Base-by-base conservation (phyloP, 2,329 filamentous ascomycete species). In the Trichoderma simmonsii region DNA sequence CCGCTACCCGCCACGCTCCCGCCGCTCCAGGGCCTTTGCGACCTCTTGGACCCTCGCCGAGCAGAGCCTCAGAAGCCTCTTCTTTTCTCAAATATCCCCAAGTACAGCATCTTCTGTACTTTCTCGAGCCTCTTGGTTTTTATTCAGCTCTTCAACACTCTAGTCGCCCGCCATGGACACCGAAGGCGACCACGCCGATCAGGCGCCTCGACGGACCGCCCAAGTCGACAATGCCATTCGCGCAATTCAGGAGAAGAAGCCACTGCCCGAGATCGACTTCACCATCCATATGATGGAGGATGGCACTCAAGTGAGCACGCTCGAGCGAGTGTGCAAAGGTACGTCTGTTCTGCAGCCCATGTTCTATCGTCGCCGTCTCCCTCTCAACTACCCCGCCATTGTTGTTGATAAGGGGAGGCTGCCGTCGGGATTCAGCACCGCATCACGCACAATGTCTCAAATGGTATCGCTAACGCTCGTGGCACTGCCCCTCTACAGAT, bases 301-400 rank as follows among this genome's bases (percentile, higher is more conserved):
- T 86, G 94, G 93, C 80, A 91, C 89, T 69, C 94, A 97, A 85
- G 96, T 99, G 81, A 98, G 90, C 89, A 99, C 96, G 74, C 85
- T 92, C 81, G 96, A 99, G 85, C 90, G 96, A 82, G 96, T 99
- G 74, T 97, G 95, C 88, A 99, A 98, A 94, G 96, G 96, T 98
- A 89, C 75, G 83, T 80, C 59, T 48, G 24, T n/a, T 2, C 7
- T 57, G 43, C 64, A 34, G n/a, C 57, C 34, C 24, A 18, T 39
- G 11, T n/a, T 12, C 11, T 36, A 12, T n/a, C n/a, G 18, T 11
- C 34, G 30, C n/a, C 71, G 56, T 4, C 59, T 24, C 57, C 8
- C 60, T 59, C 28, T 36, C 48, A 56, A 59, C 68, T 73, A 73
- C 72, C 72, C 72, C 72, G 72, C 72, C 68, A 71, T 67, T 59